phyloP scores from a whole-genome alignment of 2,329 filamentous ascomycete genomes.

The Colletotrichum australisinense region DNA sequence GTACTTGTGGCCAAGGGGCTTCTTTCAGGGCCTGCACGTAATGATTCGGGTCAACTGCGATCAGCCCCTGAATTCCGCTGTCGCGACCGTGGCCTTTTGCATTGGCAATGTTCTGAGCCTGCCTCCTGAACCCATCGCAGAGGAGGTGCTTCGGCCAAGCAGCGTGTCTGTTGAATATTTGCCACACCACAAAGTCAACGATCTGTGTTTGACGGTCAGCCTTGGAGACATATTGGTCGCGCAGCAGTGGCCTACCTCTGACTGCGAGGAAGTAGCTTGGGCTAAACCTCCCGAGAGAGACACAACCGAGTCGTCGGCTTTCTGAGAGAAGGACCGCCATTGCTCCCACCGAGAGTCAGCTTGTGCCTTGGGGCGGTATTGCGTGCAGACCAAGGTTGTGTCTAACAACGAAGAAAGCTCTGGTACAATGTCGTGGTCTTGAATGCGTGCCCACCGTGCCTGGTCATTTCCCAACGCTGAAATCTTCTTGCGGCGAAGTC shows the following conservation, averaged over 20 bases:
- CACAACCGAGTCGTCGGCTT: constrained; percentile 67
- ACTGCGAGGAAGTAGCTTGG: constrained; percentile 65
- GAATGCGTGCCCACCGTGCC: constrained; percentile 24
- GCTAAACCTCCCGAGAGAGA: constrained; percentile 61
- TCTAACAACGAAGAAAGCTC: constrained; percentile 73
- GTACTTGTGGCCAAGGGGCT: constrained; percentile 79
- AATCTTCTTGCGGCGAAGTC: constrained; percentile 68
- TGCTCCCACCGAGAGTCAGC: constrained; percentile 60
- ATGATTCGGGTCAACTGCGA: constrained; percentile 73
- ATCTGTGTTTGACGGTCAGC: constrained; percentile 62
- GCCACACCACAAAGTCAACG: constrained; percentile 82
- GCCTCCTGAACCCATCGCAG: constrained; percentile 81
- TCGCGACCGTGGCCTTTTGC: constrained; percentile 41
- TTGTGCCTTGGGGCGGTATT: constrained; percentile 9
- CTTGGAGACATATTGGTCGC: neutral
- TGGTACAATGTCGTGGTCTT: constrained; percentile 47
- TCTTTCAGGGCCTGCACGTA: constrained; percentile 77
- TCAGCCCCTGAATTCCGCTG: constrained; percentile 71
- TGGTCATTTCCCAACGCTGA: constrained; percentile 52
- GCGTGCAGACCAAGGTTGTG: constrained; percentile 73
- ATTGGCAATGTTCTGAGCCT: constrained; percentile 43
- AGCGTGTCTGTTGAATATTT: constrained; percentile 72
- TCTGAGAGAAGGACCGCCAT: constrained; percentile 72
- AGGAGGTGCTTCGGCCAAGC: constrained; percentile 77
- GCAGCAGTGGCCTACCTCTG: constrained; percentile 62